Evolutionary conservation across 129 eudicot species (phyloP), one percentile per base, ranked within the genome.

Genomic region (Tagetes erecta): DNA sequence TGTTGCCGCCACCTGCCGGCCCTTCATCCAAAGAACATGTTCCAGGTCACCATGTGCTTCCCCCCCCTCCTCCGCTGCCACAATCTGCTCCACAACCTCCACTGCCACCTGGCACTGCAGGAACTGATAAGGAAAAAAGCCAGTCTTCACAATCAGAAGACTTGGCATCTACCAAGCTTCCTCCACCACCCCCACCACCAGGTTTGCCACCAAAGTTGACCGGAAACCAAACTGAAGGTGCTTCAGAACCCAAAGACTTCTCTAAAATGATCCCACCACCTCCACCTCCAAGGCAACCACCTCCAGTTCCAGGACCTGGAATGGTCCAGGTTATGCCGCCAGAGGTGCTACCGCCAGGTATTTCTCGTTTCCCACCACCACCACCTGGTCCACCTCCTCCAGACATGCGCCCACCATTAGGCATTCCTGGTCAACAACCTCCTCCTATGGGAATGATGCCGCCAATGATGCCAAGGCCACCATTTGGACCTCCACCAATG

Each of bases 271-370:
- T 81, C 69, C 92, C 88, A 36, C 89, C 89, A 0, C 98, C 97
- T 12, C 98, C 98, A 49, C 97, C 98, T 50, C 96, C 96, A 27
- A 88, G 95, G 70, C 92, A 78, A 73, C 96, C 82, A 64, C 89
- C 89, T 0, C 70, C 82, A 38, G 35, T 82, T 58, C 83, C 89
- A 35, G 89, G 85, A 68, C 84, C 89, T 59, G 84, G 86, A 20
- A 65, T 81, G 77, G 84, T 80, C 58, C 84, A 84, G 49, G 70
- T 73, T 74, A 67, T 87, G 71, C 98, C 78, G 72, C 81, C 81
- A 27, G 96, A 92, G 66, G 78, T 84, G 52, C 84, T 86, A 46
- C 96, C 95, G n/a, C 98, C 92, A 55, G 98, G 98, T 30, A 85
- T 89, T 52, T 76, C 96, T 58, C 83, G 88, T 5, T 87, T 92